Percentiles rank a stretch among this genome's conserved stretches.
Evolutionary conservation across 345 rosid genomes (phyloP).

Genomic region (Geranium rotundifolium): DNA sequence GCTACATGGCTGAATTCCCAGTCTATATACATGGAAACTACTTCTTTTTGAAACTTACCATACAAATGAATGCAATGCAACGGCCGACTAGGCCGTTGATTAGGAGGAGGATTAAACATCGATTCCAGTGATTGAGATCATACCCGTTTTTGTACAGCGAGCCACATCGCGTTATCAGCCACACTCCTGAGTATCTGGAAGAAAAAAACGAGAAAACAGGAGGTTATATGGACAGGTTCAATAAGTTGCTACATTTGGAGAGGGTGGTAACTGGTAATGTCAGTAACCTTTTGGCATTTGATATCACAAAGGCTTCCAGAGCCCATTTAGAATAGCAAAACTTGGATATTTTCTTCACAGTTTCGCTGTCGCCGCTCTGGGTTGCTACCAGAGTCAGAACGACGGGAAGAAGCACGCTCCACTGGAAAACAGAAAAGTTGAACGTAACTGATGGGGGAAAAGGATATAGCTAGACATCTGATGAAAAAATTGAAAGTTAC

Average conservation of each 20-base stretch:
- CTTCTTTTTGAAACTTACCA: constrained; percentile 60
- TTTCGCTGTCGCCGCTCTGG: constrained; percentile 18
- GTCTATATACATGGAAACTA: constrained; percentile 12
- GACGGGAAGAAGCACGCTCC: constrained; percentile 97
- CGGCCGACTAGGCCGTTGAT: constrained; percentile 54
- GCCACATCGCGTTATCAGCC: constrained; percentile 92
- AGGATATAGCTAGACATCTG: background rate
- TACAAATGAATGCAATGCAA: constrained; percentile 39
- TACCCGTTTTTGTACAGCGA: constrained; percentile 55
- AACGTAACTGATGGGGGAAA: background rate
- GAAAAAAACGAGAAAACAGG: background rate
- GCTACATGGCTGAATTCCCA: background rate
- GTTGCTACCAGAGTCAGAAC: constrained; percentile 88
- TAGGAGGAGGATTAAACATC: constrained; percentile 43
- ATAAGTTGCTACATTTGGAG: background rate
- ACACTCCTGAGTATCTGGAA: constrained; percentile 80
- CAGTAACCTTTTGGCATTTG: constrained; percentile 80
- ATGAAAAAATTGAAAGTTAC: background rate
- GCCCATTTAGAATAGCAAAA: constrained; percentile 92
- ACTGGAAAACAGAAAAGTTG: constrained; percentile 34
- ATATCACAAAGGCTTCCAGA: constrained; percentile 81
- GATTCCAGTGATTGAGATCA: constrained; percentile 51
- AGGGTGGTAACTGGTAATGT: background rate
- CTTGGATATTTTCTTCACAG: constrained; percentile 28
- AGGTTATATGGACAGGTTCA: background rate